Evolutionary conservation across 106 monocot genomes (phyloP).

Genomic region (Posidonia australis): DNA sequence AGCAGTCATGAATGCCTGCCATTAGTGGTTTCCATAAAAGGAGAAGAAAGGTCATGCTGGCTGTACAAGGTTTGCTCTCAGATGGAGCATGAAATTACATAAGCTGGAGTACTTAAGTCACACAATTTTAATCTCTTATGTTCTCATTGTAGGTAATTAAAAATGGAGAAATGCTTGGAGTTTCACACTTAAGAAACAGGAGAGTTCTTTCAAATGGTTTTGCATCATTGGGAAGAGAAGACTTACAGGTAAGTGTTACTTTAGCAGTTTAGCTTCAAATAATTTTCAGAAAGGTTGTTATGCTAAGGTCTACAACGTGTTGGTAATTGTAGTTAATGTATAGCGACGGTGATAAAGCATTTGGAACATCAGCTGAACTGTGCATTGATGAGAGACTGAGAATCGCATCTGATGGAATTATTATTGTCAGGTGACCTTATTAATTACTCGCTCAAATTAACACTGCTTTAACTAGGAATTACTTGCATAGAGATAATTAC

Average conservation of each 20-base stretch:
- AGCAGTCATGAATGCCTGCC: too few relatives aligned
- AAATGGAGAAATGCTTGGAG: conserved; percentile 99
- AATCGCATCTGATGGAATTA: conserved; percentile 91
- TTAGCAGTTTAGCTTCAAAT: neutral
- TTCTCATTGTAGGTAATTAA: conserved; percentile 66
- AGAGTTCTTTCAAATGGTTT: conserved; percentile 96
- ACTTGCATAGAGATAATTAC: too few relatives aligned
- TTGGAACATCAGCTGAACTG: conserved; percentile 88
- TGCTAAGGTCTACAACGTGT: neutral
- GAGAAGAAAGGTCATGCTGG: neutral
- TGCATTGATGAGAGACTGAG: conserved; percentile 90
- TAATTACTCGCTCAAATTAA: neutral
- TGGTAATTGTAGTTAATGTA: conserved; percentile 70
- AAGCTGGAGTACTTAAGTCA: neutral
- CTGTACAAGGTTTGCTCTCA: too few relatives aligned
- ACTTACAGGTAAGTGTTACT: conserved; percentile 51
- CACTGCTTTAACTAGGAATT: neutral
- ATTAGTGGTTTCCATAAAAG: too few relatives aligned
- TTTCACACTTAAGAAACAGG: conserved; percentile 94
- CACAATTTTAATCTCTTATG: neutral
- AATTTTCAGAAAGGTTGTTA: neutral
- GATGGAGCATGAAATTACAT: neutral
- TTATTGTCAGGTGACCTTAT: conserved; percentile 67
- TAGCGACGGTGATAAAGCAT: conserved; percentile 96
- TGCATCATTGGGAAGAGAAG: conserved; percentile 59